A percentile compares a stretch with the other conserved stretches of the same genome.
Conservation (phyloP, 75 land plant species). For the Azolla pinnata region DNA sequence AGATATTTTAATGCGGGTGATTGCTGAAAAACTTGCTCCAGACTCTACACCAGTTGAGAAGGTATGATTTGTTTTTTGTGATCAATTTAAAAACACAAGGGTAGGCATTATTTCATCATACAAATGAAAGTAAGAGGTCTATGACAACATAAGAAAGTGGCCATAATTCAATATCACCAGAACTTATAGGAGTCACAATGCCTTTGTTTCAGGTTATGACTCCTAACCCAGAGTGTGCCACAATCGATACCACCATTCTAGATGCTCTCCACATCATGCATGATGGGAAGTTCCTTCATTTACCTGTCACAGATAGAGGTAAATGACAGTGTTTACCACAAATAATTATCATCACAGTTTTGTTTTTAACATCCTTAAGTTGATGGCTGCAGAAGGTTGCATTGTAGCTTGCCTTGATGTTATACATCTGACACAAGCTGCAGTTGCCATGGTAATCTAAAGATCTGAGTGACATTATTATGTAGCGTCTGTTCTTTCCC, state of each 20-base stretch:
- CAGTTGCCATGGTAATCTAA: conserved; percentile 41
- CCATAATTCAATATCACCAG: too few species aligned
- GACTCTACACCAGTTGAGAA: conserved; percentile 70
- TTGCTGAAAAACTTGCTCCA: conserved; percentile 57
- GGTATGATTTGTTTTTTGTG: conserved; percentile 26
- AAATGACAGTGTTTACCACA: conserved; percentile 8
- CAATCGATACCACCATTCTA: conserved; percentile 51
- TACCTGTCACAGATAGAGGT: conserved; percentile 63
- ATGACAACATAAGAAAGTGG: too few species aligned
- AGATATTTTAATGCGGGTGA: conserved; percentile 84
- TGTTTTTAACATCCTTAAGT: too few species aligned
- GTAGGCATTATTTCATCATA: too few species aligned
- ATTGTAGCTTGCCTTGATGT: conserved; percentile 63
- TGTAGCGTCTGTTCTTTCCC: not conserved
- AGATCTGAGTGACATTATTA: not conserved
- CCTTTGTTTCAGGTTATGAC: conserved; percentile 74
- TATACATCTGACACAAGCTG: conserved; percentile 57
- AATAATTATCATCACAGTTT: not conserved
- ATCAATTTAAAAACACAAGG: too few species aligned
- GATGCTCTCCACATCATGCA: conserved; percentile 75
- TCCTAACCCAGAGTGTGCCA: conserved; percentile 66
- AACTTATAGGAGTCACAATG: too few species aligned
- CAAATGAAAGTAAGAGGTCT: too few species aligned
- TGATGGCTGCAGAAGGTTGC: conserved; percentile 45
- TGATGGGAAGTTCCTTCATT: conserved; percentile 70